phyloP scores from a whole-genome alignment of 2,329 filamentous ascomycete genomes.

The Verticillium longisporum region DNA sequence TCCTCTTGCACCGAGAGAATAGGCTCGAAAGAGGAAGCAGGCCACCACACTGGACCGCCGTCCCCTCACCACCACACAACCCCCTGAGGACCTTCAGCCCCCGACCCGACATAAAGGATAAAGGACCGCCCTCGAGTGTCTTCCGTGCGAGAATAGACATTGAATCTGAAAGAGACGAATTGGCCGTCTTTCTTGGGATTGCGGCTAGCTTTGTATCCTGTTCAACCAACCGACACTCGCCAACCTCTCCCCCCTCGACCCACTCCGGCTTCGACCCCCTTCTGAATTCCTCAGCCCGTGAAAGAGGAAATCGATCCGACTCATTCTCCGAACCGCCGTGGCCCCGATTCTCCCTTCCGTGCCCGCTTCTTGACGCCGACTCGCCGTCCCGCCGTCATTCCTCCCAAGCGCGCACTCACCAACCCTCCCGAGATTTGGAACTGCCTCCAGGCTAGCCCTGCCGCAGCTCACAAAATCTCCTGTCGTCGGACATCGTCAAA shows the following conservation, averaged over 20 bases:
- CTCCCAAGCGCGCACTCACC: slow-evolving; percentile 2
- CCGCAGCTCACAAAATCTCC: background rate
- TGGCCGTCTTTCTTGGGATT: slow-evolving; percentile 31
- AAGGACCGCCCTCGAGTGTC: slow-evolving; percentile 1
- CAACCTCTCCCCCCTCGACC: slow-evolving; percentile 8
- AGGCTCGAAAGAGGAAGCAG: slow-evolving; percentile 10
- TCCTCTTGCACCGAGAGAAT: slow-evolving; percentile 10
- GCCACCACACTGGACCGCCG: slow-evolving; percentile 13
- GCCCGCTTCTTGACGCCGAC: slow-evolving; percentile 10
- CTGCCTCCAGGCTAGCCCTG: slow-evolving; percentile 1
- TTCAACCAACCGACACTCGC: slow-evolving; percentile 6
- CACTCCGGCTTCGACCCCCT: slow-evolving; percentile 8
- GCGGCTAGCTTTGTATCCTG: slow-evolving; percentile 16
- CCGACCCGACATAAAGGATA: slow-evolving; percentile 3
- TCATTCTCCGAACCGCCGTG: slow-evolving; percentile 16
- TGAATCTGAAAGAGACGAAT: slow-evolving; percentile 22
- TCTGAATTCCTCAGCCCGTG: slow-evolving; percentile 35
- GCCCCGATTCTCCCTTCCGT: slow-evolving; percentile 29
- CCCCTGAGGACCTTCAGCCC: slow-evolving; percentile 5
- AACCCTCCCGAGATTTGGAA: slow-evolving; percentile 14
- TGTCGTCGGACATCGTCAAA: slow-evolving; percentile 1
- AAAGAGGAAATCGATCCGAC: slow-evolving; percentile 32
- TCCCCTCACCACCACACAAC: slow-evolving; percentile 10
- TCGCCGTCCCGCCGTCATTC: slow-evolving; percentile 9
- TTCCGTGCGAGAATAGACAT: slow-evolving; percentile 15